phyloP scores from a whole-genome alignment of 345 rosid species.

The Corymbia maculata region DNA sequence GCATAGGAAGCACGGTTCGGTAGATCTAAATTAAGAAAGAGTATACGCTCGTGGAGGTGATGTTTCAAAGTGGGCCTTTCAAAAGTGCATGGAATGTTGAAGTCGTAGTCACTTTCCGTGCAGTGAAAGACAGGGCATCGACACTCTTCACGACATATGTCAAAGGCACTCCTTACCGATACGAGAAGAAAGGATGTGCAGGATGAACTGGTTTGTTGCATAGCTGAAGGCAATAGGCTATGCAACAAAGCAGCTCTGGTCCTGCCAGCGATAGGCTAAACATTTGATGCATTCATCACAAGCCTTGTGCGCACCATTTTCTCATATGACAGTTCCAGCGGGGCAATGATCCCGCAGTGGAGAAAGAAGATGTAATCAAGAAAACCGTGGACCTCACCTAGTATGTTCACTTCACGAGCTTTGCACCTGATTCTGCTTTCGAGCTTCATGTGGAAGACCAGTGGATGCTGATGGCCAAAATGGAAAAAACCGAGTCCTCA shows the following conservation, averaged over 20 bases:
- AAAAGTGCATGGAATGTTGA: neutral
- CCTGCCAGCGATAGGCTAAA: rapidly evolving
- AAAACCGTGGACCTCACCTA: neutral
- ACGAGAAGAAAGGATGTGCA: neutral
- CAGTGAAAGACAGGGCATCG: neutral
- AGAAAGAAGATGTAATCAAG: neutral
- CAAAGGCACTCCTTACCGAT: neutral
- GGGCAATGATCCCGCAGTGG: neutral
- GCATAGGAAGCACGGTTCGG: neutral
- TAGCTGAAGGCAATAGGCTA: neutral
- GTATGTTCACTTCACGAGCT: neutral
- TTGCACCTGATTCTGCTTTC: neutral
- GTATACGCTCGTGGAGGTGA: neutral
- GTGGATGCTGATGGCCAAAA: neutral
- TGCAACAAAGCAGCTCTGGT: neutral
- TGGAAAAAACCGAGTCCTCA: neutral
- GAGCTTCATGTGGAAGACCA: neutral
- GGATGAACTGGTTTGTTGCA: neutral
- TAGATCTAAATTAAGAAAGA: neutral
- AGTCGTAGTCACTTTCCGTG: rapidly evolving
- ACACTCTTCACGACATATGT: neutral
- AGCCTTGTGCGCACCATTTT: neutral
- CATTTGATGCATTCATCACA: neutral
- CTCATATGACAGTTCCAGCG: neutral
- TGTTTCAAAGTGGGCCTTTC: neutral